These are phyloP conservation scores for Cardamine chenopodiifolia DNA, from an alignment of 345 rosid species.

Conservation along the genomic window DNA sequence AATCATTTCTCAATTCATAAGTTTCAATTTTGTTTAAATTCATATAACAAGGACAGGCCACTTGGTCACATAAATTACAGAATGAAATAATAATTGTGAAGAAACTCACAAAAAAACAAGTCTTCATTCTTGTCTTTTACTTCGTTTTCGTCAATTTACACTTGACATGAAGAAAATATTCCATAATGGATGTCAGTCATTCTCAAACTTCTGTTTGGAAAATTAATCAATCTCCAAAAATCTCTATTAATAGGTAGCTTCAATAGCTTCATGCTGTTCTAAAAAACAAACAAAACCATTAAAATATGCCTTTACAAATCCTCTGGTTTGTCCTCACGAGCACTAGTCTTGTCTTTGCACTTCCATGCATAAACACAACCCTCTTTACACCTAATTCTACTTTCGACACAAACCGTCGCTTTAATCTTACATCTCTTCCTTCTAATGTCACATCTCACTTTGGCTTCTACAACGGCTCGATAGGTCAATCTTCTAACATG, in stretches of 20 bases:
- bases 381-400: background rate
- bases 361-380: background rate
- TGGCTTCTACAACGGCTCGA: background rate
- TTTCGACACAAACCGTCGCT: background rate
- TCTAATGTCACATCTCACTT: background rate
- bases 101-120: background rate
- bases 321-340: no score
- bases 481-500: background rate
- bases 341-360: background rate
- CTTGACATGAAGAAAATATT: background rate
- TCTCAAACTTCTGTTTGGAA: background rate
- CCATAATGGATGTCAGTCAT: background rate
- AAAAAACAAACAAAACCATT: no score
- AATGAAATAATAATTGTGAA: background rate
- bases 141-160: background rate
- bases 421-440: background rate
- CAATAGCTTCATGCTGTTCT: background rate
- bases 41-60: background rate
- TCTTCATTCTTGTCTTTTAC: background rate
- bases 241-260: background rate
- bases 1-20: background rate
- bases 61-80: background rate
- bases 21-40: background rate
- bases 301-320: no score
- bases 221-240: background rate